Evolutionary conservation across 352 stramenopile genomes (phyloP), one percentile per base, ranked within the genome.

Genomic region (Pythium insidiosum): DNA sequence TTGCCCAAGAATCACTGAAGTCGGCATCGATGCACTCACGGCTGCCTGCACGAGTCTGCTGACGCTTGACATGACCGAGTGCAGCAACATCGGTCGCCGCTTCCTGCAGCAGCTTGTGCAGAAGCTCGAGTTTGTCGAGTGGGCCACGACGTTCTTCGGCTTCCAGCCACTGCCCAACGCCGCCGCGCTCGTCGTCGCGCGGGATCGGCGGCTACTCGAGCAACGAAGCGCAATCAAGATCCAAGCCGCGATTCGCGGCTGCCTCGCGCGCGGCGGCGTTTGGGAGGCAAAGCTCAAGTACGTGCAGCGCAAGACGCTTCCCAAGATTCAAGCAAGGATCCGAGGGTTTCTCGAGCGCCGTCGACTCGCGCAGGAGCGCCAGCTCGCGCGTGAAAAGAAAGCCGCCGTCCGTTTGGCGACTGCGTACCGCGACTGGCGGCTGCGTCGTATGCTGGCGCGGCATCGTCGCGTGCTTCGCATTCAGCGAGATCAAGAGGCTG

Each of bases 131-230:
- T 91, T 94, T 38, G 84, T 94, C 22, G 73, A 96, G 43, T 88
- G 75, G 66, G 73, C 82, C 3, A 68, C 51, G n/a, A 67, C 48
- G 12, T 94, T 88, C 49, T 84, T 93, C 33, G 85, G 84, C n/a
- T 92, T 87, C 35, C 72, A 91, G 45, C 82, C 84, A 6, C 60
- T 91, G 3, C 79, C 81, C 6, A 86, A 95, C 41, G 85, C 85
- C 22, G 54, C 73, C 5, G 68, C 90, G 40, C 58, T 95, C 12
- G 84, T 74, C 25, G 50, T 50, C 2, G 56, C 86, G 36, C 73
- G 79, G 6, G 80, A 95, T 28, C 60, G 50, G 2, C 60, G 61
- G 4, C 33, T 73, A 5, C 48, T 76, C 1, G 45, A 86, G 38
- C 18, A 67, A 21, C 58, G 42, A 29, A 74, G 80, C 30, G 71